Evolutionary conservation across 176 grass and related monocot species (phyloP).

Genomic region (Paspalum notatum): DNA sequence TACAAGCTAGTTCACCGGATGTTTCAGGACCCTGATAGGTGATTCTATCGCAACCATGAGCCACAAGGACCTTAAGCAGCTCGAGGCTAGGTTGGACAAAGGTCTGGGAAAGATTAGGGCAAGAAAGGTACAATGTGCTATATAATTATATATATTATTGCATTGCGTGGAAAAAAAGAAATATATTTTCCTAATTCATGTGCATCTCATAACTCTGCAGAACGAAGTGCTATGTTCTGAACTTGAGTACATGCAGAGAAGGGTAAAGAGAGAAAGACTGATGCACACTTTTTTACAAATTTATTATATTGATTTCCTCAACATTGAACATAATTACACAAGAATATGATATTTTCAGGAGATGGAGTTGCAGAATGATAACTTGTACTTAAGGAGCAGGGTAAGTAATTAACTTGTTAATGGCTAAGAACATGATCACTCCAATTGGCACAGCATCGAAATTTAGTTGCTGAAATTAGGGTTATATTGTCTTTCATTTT

Average conservation of each 20-base stretch:
- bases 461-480: slow-evolving; percentile 5
- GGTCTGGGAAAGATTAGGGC: slow-evolving; percentile 81
- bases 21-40: slow-evolving; percentile 61
- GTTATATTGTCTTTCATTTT: not conserved
- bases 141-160: not conserved
- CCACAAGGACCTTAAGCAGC: slow-evolving; percentile 60
- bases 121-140: slow-evolving; percentile 60
- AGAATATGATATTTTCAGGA: slow-evolving; percentile 50
- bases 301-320: slow-evolving; percentile 9
- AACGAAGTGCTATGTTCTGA: slow-evolving; percentile 65
- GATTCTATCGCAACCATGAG: slow-evolving; percentile 56
- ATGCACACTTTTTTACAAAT: not conserved
- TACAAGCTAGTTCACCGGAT: not conserved
- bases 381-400: slow-evolving; percentile 65
- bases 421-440: not conserved
- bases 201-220: slow-evolving; percentile 44
- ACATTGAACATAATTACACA: slow-evolving; percentile 21
- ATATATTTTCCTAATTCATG: not conserved
- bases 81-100: slow-evolving; percentile 76
- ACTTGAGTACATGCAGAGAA: slow-evolving; percentile 58
- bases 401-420: slow-evolving; percentile 25
- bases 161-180: not conserved
- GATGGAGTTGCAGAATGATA: slow-evolving; percentile 65
- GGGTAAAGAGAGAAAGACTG: slow-evolving; percentile 49
- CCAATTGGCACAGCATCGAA: not conserved